These are phyloP conservation scores for Hibiscus tridactylites DNA, from an alignment of 345 rosid genomes.

Conservation along the genomic window DNA sequence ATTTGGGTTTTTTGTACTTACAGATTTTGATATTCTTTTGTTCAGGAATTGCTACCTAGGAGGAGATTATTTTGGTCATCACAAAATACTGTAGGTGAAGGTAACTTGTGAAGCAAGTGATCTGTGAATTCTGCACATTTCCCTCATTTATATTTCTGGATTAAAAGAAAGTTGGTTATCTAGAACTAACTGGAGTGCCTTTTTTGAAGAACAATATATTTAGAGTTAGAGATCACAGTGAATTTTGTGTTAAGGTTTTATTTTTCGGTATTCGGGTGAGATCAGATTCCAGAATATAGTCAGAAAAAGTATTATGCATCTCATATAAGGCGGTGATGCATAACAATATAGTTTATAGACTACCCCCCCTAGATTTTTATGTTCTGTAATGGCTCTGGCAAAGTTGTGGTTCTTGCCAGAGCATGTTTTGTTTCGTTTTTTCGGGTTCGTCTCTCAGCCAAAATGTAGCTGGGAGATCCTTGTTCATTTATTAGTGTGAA, in stretches of 20 bases:
- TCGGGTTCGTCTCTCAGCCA: constrained; percentile 28
- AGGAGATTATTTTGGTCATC: constrained; percentile 25
- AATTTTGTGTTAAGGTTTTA: constrained; percentile 26
- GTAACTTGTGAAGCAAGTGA: constrained; percentile 42
- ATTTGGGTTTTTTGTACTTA: constrained; percentile 1
- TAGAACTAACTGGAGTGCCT: constrained; percentile 28
- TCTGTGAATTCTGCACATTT: constrained; percentile 37
- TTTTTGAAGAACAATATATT: neutral
- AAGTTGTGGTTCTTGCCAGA: constrained; percentile 38
- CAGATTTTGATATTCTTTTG: neutral
- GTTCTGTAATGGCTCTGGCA: constrained; percentile 31
- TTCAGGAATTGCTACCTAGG: constrained; percentile 59
- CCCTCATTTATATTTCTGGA: constrained; percentile 28
- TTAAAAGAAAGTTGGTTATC: constrained; percentile 38
- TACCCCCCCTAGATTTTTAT: constrained; percentile 21
- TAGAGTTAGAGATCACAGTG: neutral
- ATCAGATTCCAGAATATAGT: constrained; percentile 54
- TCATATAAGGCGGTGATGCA: constrained; percentile 62
- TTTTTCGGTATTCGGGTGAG: constrained; percentile 44
- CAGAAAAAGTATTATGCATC: constrained; percentile 63
- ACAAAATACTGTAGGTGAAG: constrained; percentile 34
- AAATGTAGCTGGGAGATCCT: constrained; percentile 40
- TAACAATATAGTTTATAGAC: constrained; percentile 26
- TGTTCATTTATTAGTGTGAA: constrained; percentile 45
- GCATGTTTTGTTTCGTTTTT: constrained; percentile 29